Evolutionary conservation across 169 alveolate genomes (phyloP).

Genomic region (Plasmodium inui): DNA sequence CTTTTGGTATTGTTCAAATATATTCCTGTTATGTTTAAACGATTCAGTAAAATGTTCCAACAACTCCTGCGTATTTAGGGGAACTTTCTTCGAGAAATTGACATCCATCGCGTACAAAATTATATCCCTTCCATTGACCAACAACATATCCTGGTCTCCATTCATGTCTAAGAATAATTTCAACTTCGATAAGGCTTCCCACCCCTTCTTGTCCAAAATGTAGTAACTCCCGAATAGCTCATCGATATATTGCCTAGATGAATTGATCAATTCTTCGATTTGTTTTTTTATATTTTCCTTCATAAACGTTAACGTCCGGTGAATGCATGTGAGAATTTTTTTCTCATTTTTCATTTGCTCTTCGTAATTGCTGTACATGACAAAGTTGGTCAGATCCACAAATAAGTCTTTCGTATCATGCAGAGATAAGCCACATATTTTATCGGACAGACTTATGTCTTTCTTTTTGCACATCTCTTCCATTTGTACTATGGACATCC

Average conservation of each 20-base stretch:
- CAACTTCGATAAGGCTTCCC: not conserved
- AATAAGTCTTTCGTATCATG: not conserved
- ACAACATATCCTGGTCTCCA: constrained; percentile 9
- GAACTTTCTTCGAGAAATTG: not conserved
- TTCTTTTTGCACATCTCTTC: constrained; percentile 14
- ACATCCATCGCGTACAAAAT: constrained; percentile 4
- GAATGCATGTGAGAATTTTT: not conserved
- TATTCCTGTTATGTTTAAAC: constrained; percentile 4
- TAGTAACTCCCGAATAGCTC: constrained; percentile 9
- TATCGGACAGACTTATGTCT: not conserved
- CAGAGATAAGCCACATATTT: not conserved
- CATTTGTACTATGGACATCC: not conserved
- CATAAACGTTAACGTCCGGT: constrained; percentile 1
- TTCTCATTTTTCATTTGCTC: constrained; percentile 3
- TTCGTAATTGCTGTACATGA: not conserved
- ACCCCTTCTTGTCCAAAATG: not conserved
- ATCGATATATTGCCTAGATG: not conserved
- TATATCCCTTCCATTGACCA: constrained; percentile 1
- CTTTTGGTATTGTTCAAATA: not conserved
- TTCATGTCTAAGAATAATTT: constrained; percentile 14
- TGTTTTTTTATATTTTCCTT: not conserved
- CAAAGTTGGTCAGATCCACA: not conserved
- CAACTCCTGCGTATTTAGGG: not conserved
- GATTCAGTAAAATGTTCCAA: not conserved
- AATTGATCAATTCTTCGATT: not conserved